Percentiles rank a stretch among this genome's conserved stretches.
Conservation (phyloP, 495 filamentous ascomycete species). For the Talaromyces borbonicus region DNA sequence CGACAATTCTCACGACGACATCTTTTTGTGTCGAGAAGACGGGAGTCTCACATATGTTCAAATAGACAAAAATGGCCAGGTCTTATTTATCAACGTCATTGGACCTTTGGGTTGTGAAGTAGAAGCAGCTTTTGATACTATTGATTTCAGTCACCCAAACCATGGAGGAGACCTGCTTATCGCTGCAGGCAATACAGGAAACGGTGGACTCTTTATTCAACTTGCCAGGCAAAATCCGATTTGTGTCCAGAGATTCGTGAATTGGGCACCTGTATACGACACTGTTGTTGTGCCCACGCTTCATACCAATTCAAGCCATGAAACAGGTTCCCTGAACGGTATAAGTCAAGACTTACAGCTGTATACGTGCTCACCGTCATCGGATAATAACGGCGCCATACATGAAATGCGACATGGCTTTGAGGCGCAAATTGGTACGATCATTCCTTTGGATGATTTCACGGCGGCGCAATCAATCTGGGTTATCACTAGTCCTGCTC, state of each 20-base stretch:
- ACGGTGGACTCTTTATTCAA: constrained; percentile 68
- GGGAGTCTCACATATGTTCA: constrained; percentile 62
- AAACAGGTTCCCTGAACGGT: not conserved
- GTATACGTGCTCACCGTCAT: constrained; percentile 32
- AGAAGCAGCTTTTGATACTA: constrained; percentile 35
- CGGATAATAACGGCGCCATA: constrained; percentile 46
- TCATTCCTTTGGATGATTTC: constrained; percentile 36
- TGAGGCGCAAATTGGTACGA: constrained; percentile 52
- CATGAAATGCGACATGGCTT: constrained; percentile 63
- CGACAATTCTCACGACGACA: constrained; percentile 51
- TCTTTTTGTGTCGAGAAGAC: constrained; percentile 75
- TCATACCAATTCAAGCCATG: constrained; percentile 1
- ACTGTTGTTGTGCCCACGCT: constrained; percentile 41
- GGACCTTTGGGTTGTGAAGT: constrained; percentile 36
- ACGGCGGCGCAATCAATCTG: constrained; percentile 35
- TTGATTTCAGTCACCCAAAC: constrained; percentile 35
- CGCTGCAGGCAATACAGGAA: constrained; percentile 70
- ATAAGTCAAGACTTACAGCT: constrained; percentile 18
- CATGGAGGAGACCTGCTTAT: constrained; percentile 64
- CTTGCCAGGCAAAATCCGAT: constrained; percentile 39
- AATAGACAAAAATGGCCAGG: constrained; percentile 38
- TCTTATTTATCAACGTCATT: constrained; percentile 26
- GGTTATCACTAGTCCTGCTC: constrained; percentile 36
- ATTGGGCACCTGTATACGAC: constrained; percentile 78
- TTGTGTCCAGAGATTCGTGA: constrained; percentile 54